Base-by-base conservation (phyloP, 148 eudicot species). In the Suaeda aralocaspica region DNA sequence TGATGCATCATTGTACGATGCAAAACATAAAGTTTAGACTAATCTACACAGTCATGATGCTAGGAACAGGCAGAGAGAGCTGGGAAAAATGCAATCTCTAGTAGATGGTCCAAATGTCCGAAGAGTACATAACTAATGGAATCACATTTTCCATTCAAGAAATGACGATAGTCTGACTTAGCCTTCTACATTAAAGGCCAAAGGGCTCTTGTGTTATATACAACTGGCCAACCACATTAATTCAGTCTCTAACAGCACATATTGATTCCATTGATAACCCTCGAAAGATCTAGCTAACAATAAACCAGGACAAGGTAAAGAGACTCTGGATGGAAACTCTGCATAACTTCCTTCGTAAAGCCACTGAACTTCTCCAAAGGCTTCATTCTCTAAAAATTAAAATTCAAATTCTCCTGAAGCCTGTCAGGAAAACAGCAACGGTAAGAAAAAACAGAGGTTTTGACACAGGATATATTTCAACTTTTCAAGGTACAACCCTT, bases 341-440 rank as follows among this genome's bases (percentile, higher is more conserved):
- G 36, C 28, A 53, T 52, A 63, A 56, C 78, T 59, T 26, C 61
- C 36, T 21, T 67, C 48, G 12, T n/a, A 12, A 57, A 67, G 60
- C 61, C 74, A 70, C 70, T 31, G 49, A 72, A 63, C 49, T 41
- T 55, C 66, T 52, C 50, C 52, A 67, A 73, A 59, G 71, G 41
- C 55, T 13, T 25, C 36, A 33, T 29, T 44, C 50, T 57, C 49
- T 24, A 65, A 62, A 49, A 70, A 80, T 88, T 86, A 94, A 86
- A 89, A 94, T 41, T 94, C 96, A 61, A 91, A 91, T 66, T 88
- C 98, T 58, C 98, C 96, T 24, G 78, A 83, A 49, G 98, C 98
- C 98, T 94, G 89, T 66, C 59, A 70, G 24, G 29, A 70, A 69
- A 79, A 53, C 12, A 78, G 41, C 74, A 19, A 34, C 25, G 13